Evolutionary conservation across 2,329 filamentous ascomycete species (phyloP).

Genomic region (Cryphonectria naterciae): DNA sequence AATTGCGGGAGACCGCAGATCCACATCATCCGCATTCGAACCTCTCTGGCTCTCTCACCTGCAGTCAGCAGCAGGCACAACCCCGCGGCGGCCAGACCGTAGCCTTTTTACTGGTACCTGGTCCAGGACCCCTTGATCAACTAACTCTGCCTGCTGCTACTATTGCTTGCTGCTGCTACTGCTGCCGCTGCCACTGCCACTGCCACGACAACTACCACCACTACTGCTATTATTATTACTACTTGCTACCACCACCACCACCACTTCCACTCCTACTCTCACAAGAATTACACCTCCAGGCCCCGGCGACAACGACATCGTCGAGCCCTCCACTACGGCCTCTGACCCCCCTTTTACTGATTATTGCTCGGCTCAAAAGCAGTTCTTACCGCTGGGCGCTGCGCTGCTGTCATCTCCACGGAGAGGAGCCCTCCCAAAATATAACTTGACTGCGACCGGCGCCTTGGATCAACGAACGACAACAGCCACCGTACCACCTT

Average conservation of each 20-base stretch:
- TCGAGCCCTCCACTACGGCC: background rate
- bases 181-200: background rate
- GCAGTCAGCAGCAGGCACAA: constrained; percentile 10
- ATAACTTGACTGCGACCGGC: constrained; percentile 23
- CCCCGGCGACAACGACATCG: background rate
- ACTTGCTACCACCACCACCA: background rate
- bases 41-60: constrained; percentile 1
- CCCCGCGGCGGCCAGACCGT: constrained; percentile 18
- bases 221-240: background rate
- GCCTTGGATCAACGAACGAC: constrained; percentile 29
- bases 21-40: background rate
- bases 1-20: constrained; percentile 10
- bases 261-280: background rate
- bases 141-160: background rate
- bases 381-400: constrained; percentile 1
- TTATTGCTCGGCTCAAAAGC: constrained; percentile 9
- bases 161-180: background rate
- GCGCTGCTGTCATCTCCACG: constrained; percentile 3
- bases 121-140: background rate
- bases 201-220: background rate
- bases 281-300: background rate
- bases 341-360: constrained; percentile 5
- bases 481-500: constrained; percentile 14
- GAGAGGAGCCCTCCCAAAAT: constrained; percentile 3
- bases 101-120: background rate